Evolutionary conservation across 306 rosid genomes (phyloP), one percentile per base, ranked within the genome.

Genomic region (Ormosia emarginata): DNA sequence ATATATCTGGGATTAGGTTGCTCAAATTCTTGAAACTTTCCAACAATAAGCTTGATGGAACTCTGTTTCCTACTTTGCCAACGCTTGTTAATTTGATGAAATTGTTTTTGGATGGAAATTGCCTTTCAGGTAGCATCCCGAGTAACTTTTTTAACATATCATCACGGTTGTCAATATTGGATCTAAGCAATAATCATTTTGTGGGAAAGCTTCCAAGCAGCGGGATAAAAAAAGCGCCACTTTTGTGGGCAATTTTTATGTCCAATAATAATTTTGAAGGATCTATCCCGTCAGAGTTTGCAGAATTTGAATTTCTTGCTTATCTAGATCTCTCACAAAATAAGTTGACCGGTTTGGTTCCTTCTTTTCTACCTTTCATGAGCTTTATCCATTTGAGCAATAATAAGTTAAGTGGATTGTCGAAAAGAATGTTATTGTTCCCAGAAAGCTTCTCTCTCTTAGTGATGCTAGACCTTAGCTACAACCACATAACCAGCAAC

Each of bases 201-300:
- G 43, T n/a, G 17, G 82, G 82, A 30, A 43, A 79, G 33, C 36
- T 79, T 29, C 76, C 82, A 55, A 67, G 57, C 15, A 24, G 24
- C 24, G 10, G 32, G 7, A 6, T 66, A 1, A 3, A 6, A 67
- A 39, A 55, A 0, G 6, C 13, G 12, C 0, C 3, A 10, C 4
- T 3, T 3, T 58, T 80, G 64, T 0, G 0, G 39, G 8, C 1
- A 6, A 43, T 80, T 71, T 7, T 6, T 1, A 44, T 80, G 83
- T 71, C 83, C 14, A 80, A 71, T 5, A 71, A 80, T 47, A 8
- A 36, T 47, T 9, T 80, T 13, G 83, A 80, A 80, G 83, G 83
- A 24, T 47, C 66, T 1, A 71, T 71, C 6, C 79, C 84, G 8
- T 1, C 5, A 2, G 33, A 47, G 7, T 34, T 80, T 9, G 43